Percentiles rank a stretch among this genome's conserved stretches.
phyloP scores from a whole-genome alignment of 441 rosid genomes.

The Erodium moschatum region DNA sequence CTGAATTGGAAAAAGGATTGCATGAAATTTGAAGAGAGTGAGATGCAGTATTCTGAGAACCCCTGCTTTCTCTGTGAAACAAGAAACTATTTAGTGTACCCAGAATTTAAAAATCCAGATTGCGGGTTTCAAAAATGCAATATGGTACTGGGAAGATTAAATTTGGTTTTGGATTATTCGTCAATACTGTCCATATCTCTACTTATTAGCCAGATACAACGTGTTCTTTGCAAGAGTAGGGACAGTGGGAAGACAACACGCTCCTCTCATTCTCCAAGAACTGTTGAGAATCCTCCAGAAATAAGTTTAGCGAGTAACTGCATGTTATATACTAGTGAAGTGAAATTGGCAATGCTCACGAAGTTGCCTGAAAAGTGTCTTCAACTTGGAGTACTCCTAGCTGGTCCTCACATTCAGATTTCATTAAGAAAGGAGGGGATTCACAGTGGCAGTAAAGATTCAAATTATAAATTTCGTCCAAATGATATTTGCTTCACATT shows the following conservation, averaged over 20 bases:
- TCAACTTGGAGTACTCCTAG: conserved; percentile 58
- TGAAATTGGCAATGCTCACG: conserved; percentile 38
- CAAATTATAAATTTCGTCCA: conserved; percentile 24
- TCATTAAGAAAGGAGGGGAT: conserved; percentile 36
- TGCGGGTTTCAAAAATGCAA: conserved; percentile 56
- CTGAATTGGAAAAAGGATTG: conserved; percentile 44
- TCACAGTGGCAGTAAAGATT: conserved; percentile 20
- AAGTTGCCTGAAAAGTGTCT: conserved; percentile 57
- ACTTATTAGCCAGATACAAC: conserved; percentile 48
- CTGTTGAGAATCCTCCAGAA: conserved; percentile 30
- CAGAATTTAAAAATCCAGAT: conserved; percentile 34
- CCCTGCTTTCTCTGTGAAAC: conserved; percentile 65
- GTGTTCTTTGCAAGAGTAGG: conserved; percentile 33
- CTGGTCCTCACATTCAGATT: conserved; percentile 58
- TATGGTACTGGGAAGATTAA: conserved; percentile 57
- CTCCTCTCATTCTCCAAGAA: conserved; percentile 17
- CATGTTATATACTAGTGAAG: conserved; percentile 29
- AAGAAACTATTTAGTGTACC: conserved; percentile 42
- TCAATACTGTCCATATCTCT: conserved; percentile 47
- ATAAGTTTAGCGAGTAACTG: conserved; percentile 32
- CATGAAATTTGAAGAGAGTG: conserved; percentile 39
- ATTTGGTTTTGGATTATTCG: conserved; percentile 42
- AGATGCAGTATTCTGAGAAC: conserved; percentile 38
- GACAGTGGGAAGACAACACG: conserved; percentile 27
- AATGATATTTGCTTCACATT: conserved; percentile 45